Evolutionary conservation across 371 early-diverging fungal species (phyloP).

Genomic region (Haplosporangium sp.): DNA sequence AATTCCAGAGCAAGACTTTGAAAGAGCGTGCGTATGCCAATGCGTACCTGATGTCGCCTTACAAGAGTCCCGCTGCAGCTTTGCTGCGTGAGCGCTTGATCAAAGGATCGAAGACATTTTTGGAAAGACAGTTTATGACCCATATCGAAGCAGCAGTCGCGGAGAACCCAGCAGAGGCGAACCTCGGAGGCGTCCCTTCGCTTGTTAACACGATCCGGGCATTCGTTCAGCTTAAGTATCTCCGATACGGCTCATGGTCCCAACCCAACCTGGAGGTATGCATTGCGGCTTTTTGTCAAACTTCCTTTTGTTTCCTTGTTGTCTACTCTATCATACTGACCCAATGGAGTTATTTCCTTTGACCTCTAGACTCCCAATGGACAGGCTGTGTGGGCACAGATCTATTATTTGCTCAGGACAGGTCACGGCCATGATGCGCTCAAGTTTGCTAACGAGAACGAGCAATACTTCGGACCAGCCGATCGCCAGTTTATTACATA

Average conservation of each 20-base stretch:
- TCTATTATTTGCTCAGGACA: constrained; percentile 81
- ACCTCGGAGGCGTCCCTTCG: constrained; percentile 78
- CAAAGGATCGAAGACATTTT: constrained; percentile 42
- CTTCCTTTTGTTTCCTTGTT: not conserved
- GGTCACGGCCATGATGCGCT: constrained; percentile 76
- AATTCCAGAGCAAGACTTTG: constrained; percentile 51
- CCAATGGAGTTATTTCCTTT: no score
- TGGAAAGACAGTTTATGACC: constrained; percentile 58
- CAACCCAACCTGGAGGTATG: constrained; percentile 65
- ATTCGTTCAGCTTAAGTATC: constrained; percentile 71
- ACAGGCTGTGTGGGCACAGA: constrained; percentile 86
- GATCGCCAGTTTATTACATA: constrained; percentile 73
- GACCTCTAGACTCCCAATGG: constrained; percentile 64
- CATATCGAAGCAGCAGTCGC: constrained; percentile 68
- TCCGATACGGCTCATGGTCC: constrained; percentile 61
- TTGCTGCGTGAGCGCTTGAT: constrained; percentile 44
- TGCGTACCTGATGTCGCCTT: constrained; percentile 49
- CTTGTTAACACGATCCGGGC: constrained; percentile 73
- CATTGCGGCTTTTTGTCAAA: not conserved
- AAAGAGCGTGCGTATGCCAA: constrained; percentile 58
- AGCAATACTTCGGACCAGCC: constrained; percentile 59
- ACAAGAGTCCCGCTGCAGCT: constrained; percentile 32
- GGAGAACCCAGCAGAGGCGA: constrained; percentile 70
- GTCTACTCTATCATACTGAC: constrained; percentile 52
- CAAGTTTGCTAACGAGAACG: constrained; percentile 68